phyloP scores from a whole-genome alignment of 305 asterid genomes.

The Petunia hybrid region DNA sequence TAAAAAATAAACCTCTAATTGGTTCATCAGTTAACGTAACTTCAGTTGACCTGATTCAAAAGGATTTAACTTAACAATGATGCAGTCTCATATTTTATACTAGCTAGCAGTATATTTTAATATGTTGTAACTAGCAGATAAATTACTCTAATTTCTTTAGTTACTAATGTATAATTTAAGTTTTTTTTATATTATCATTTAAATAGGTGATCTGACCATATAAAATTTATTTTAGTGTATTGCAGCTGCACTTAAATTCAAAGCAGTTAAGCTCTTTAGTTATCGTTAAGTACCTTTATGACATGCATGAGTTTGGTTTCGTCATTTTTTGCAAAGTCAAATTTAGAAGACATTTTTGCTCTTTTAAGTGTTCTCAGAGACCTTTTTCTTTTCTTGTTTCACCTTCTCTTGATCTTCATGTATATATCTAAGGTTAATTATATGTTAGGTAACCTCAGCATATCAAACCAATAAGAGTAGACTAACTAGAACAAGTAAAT shows the following conservation, averaged over 20 bases:
- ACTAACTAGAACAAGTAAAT: not conserved
- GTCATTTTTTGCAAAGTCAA: conserved; percentile 8
- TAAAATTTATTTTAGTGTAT: no score
- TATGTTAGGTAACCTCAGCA: no score
- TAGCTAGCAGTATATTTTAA: no score
- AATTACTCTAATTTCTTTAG: no score
- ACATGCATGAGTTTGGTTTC: not conserved
- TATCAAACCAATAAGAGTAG: not conserved
- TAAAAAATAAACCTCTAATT: not conserved
- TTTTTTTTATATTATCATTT: no score
- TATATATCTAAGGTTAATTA: no score
- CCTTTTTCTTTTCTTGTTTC: not conserved
- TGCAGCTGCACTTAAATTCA: not conserved
- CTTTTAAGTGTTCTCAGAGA: not conserved
- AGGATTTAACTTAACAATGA: no score
- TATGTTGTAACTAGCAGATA: no score
- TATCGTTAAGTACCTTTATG: not conserved
- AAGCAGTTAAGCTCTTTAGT: not conserved
- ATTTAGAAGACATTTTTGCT: not conserved
- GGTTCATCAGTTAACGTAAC: conserved; percentile 15
- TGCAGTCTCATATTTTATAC: no score
- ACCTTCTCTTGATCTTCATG: not conserved
- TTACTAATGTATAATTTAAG: no score
- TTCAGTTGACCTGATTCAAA: no score
- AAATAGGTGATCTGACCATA: no score